Base-by-base conservation (phyloP, 257 asterid species). In the Pogostemon cablin region DNA sequence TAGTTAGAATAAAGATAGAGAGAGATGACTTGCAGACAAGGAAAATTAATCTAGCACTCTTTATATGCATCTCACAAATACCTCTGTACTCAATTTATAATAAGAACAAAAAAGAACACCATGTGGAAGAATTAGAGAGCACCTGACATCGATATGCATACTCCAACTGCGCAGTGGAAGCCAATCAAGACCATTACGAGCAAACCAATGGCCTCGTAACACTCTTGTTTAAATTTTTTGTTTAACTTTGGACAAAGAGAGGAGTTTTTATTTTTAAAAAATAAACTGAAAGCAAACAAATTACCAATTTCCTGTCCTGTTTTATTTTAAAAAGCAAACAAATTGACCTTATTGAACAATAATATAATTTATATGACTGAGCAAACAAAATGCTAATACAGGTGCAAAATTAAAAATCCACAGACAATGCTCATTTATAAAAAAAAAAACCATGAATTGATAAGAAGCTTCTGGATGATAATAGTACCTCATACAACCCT, bases 161-260 rank as follows among this genome's bases (percentile, higher is more conserved):
- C 80, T 95, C 99, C 86, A 95, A 82, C 67, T 95, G 99, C 97
- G 91, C 46, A 95, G 78, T 12, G 99, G 99, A 77, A 86, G 90
- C 99, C 99, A 95, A 83, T 91, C 98, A 53, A 91, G 92, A 48
- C 96, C 92, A 50, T 89, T 95, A 72, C 96, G 93, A 73, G 97
- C 98, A 83, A 91, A 95, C 99, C 99, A 95, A 70, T 95, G 98
- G 65, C 99, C 99, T 83, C 98, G 84, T 68, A 95, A 71, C 53
- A 95, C 97, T 65, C 99, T 88, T 39, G 35, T 38, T 53, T 35
- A 62, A n/a, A 25, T 52, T 9, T 54, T 20, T 54, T 35, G 7
- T 41, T 53, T 41, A 60, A 32, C 1, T 71, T 9, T 2, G 9
- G 17, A 4, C 9, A 68, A 17, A 17, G 6, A 9, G 53, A 12